Base-by-base conservation (phyloP, 2,329 filamentous ascomycete species). In the Conoideocrella luteorostrata region DNA sequence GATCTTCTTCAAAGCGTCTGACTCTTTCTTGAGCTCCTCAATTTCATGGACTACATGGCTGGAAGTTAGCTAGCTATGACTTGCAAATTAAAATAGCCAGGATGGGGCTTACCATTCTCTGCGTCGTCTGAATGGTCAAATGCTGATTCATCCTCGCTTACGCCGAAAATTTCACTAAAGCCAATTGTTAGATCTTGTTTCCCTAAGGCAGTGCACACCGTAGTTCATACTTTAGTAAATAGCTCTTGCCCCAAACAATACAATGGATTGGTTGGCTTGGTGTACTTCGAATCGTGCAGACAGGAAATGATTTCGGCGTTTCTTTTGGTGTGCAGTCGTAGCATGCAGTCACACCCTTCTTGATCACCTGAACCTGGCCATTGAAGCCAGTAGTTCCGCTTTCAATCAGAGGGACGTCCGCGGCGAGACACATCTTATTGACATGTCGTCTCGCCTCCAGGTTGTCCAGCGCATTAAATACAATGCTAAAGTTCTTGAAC, bases 221-320 rank as follows among this genome's bases (percentile, higher is more conserved):
- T 13, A 2, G 4, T 24, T 70, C 74, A 20, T 56, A 69, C 65
- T 88, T 93, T 48, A 98, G 78, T 7, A 98, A 75, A 62, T 97
- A 98, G 62, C 89, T 95, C 68, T 97, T 98, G 17, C 80, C 91
- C 93, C 93, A 98, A 2, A 98, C 91, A 49, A 98, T 98, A 68
- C 93, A 97, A 66, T 98, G 93, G 34, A 98, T 97, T 1, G 91
- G 88, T 57, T 97, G 91, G 52, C 86, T 95, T 0, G 93, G 93
- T 0, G 90, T 98, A 63, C 88, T 96, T 62, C 93, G 81, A 56
- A 98, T 97, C 2, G 93, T 98, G 69, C 93, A 98, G 33, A 97
- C 90, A 2, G 93, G 90, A 58, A 94, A 97, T 2, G 85, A 86
- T 62, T 95, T 97, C 5, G 91, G 91, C 2, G 85, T 81, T 48